Evolutionary conservation across 148 eudicot genomes (phyloP).

Genomic region (Fagopyrum tataricum): DNA sequence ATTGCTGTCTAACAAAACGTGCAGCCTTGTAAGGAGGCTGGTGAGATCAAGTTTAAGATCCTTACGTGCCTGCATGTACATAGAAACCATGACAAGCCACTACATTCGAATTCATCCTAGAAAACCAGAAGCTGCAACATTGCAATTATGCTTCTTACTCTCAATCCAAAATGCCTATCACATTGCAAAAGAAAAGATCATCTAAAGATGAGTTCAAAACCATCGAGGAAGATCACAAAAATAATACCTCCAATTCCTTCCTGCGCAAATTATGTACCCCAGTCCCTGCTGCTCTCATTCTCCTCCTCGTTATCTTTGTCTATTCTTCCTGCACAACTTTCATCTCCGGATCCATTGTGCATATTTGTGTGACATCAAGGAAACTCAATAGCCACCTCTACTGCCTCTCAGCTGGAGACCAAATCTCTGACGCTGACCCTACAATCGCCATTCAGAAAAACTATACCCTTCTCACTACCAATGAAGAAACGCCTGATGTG

Average conservation of each 20-base stretch:
- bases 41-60: neutral
- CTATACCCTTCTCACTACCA: neutral
- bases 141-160: neutral
- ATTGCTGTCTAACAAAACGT: neutral
- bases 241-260: neutral
- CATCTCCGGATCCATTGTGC: conserved; percentile 53
- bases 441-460: neutral
- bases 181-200: conserved; percentile 7
- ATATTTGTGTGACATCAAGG: conserved; percentile 57
- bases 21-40: conserved; percentile 2
- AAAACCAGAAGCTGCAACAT: neutral
- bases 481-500: neutral
- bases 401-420: conserved; percentile 61
- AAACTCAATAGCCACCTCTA: conserved; percentile 53
- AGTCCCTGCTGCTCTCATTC: conserved; percentile 29
- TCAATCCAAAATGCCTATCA: conserved; percentile 9
- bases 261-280: conserved; percentile 18
- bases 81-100: neutral
- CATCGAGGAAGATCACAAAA: neutral
- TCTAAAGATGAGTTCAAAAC: neutral
- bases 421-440: conserved; percentile 30
- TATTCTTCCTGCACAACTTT: conserved; percentile 64
- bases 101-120: neutral
- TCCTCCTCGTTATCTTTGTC: conserved; percentile 43
- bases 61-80: conserved; percentile 1